Conservation (phyloP, 345 rosid genomes). For the Citropsis articulata region DNA sequence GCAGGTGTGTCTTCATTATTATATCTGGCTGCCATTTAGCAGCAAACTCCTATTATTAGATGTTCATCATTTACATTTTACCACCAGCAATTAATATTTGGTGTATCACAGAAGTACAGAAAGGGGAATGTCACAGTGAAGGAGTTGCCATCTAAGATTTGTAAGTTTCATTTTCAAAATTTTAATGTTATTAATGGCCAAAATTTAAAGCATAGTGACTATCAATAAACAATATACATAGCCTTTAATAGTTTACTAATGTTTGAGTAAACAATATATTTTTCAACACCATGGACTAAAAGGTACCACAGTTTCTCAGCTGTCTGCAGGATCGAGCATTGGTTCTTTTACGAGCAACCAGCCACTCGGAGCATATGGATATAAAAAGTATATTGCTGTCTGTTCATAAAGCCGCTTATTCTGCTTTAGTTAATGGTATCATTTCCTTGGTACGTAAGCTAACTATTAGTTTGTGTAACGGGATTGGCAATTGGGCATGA, state of each 20-base stretch:
- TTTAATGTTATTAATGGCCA: neutral
- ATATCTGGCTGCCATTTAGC: neutral
- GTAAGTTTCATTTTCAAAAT: conserved; percentile 13
- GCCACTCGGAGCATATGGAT: neutral
- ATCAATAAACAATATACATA: neutral
- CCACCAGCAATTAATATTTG: neutral
- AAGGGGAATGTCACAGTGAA: conserved; percentile 8
- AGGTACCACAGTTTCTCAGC: neutral
- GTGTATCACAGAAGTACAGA: conserved; percentile 27
- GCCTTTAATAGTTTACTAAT: too few species aligned
- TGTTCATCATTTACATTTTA: neutral
- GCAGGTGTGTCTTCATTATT: conserved; percentile 19
- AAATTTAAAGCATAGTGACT: neutral
- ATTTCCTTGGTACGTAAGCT: neutral
- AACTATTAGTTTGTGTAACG: conserved; percentile 6
- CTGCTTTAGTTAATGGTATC: neutral
- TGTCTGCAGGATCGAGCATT: neutral
- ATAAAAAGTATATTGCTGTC: neutral
- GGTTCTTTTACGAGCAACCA: neutral
- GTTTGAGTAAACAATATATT: neutral
- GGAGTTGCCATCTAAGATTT: neutral
- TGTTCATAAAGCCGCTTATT: neutral
- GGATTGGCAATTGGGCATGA: neutral
- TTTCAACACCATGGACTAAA: neutral
- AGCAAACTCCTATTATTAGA: neutral